phyloP scores from a whole-genome alignment of 2,329 filamentous ascomycete species.

The Gaeumannomyces tritici region DNA sequence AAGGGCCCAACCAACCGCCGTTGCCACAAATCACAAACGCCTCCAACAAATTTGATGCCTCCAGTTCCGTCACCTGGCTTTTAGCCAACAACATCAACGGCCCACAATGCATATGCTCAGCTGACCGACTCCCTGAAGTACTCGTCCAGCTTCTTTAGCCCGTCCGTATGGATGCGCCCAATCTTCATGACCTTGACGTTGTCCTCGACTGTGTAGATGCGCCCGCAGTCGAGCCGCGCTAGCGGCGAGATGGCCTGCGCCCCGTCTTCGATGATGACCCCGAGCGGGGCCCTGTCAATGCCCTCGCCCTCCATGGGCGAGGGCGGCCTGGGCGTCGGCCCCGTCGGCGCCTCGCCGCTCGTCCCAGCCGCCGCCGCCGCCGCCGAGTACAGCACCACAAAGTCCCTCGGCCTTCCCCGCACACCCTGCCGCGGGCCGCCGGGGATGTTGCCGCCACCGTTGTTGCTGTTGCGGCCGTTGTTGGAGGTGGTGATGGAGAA shows the following conservation, averaged over 20 bases:
- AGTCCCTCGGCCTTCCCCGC: slow-evolving; percentile 10
- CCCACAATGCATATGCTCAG: neutral
- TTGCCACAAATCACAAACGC: neutral
- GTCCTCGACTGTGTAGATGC: slow-evolving; percentile 18
- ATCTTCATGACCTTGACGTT: slow-evolving; percentile 15
- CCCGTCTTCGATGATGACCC: slow-evolving; percentile 15
- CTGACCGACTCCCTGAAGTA: slow-evolving; percentile 10
- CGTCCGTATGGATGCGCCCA: slow-evolving; percentile 14
- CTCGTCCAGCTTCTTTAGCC: slow-evolving; percentile 9
- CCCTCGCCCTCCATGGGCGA: slow-evolving; percentile 11
- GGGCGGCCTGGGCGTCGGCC: slow-evolving; percentile 7
- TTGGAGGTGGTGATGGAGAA: slow-evolving; percentile 15
- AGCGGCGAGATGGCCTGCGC: slow-evolving; percentile 14
- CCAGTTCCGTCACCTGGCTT: neutral
- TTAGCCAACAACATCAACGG: neutral
- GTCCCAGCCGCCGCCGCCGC: no score
- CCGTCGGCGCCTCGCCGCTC: neutral
- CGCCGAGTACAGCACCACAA: slow-evolving; percentile 14
- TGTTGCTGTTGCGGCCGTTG: neutral
- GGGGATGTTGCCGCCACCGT: slow-evolving; percentile 1
- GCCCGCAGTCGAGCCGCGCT: slow-evolving; percentile 15
- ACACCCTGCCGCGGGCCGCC: neutral
- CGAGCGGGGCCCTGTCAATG: slow-evolving; percentile 12
- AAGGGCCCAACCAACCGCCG: neutral
- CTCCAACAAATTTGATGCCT: no score